phyloP scores from a whole-genome alignment of 202 grass and related monocot species.

The Eragrostis tef region DNA sequence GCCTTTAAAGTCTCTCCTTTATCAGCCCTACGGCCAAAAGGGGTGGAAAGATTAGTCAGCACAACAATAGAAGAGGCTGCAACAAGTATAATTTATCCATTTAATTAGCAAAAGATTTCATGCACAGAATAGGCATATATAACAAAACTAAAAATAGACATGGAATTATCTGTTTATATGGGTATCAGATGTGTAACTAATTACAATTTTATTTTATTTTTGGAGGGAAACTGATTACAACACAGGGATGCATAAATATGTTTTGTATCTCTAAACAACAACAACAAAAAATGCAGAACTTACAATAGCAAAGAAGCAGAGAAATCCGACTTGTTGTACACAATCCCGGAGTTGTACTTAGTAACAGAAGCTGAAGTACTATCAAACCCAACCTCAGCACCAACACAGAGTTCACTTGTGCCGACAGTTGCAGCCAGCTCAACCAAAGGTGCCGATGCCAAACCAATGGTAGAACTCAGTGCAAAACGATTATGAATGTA shows the following conservation, averaged over 20 bases:
- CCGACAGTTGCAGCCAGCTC: slow-evolving; percentile 73
- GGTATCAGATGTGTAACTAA: background rate
- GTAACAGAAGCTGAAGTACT: slow-evolving; percentile 81
- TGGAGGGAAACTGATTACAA: too few relatives aligned
- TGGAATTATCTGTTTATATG: background rate
- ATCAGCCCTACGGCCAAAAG: slow-evolving; percentile 56
- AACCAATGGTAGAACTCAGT: slow-evolving; percentile 73
- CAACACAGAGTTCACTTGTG: slow-evolving; percentile 62
- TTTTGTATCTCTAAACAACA: too few relatives aligned
- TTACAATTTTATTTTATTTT: too few relatives aligned
- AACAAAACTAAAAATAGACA: background rate
- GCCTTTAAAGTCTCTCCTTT: slow-evolving; percentile 87
- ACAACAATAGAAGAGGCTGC: background rate
- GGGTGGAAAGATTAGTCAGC: slow-evolving; percentile 13
- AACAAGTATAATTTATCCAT: too few relatives aligned
- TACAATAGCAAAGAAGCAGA: slow-evolving; percentile 71
- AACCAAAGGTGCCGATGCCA: slow-evolving; percentile 65
- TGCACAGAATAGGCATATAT: background rate
- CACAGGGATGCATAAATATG: too few relatives aligned
- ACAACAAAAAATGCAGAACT: slow-evolving; percentile 45
- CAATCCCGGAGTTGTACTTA: slow-evolving; percentile 84
- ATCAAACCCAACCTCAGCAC: slow-evolving; percentile 89
- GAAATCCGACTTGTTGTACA: slow-evolving; percentile 78
- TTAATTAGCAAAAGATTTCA: background rate
- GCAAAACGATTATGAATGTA: slow-evolving; percentile 64